These are phyloP conservation scores for Coemansia sp. DNA, from an alignment of 192 early-diverging fungal genomes.

Conservation along the genomic window DNA sequence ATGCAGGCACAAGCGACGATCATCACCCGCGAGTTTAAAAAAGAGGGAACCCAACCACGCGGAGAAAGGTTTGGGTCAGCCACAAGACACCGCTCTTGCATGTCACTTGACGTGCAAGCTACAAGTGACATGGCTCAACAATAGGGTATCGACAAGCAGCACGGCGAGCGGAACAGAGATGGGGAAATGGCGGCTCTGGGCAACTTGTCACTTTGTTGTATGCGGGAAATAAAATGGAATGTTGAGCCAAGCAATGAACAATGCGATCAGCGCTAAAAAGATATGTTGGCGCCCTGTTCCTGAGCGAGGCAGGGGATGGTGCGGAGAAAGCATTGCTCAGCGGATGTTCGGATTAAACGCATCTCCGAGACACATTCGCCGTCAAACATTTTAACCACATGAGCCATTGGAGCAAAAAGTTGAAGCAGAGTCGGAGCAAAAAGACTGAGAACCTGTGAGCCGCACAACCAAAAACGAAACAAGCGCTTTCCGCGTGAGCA, in stretches of 20 bases:
- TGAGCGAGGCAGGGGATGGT: neutral
- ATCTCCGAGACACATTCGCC: no score
- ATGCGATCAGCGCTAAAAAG: constrained; percentile 14
- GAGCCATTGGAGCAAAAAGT: no score
- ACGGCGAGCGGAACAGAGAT: neutral
- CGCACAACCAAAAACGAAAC: neutral
- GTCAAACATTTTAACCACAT: no score
- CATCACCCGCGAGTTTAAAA: neutral
- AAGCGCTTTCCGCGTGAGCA: constrained; percentile 4
- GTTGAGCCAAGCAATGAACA: constrained; percentile 1
- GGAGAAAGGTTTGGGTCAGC: neutral
- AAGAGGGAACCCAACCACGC: no score
- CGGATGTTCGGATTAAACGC: neutral
- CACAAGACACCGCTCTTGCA: neutral
- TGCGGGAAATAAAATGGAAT: no score
- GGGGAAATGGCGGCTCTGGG: neutral
- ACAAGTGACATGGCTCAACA: neutral
- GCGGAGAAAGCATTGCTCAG: neutral
- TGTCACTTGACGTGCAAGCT: neutral
- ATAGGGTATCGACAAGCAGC: constrained; percentile 5
- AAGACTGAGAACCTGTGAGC: neutral
- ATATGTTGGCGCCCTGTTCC: neutral
- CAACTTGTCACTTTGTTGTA: no score
- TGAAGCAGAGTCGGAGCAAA: no score
- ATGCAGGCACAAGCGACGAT: constrained; percentile 4